Evolutionary conservation across 257 asterid species (phyloP).

Genomic region (Solanum rostratum): DNA sequence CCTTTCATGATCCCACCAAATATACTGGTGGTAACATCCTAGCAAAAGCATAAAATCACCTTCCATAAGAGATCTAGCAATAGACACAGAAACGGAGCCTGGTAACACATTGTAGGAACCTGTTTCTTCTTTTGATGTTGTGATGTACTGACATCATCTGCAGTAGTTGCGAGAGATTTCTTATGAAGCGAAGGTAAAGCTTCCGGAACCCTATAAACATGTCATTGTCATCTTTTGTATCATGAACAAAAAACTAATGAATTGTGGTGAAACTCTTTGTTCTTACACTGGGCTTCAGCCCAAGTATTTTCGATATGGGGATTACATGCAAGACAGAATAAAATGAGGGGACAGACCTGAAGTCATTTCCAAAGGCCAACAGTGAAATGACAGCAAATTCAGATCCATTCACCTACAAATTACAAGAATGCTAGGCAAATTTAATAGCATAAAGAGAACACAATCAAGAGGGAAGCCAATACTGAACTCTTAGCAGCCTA

Average conservation of each 20-base stretch:
- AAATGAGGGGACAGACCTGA: slow-evolving; percentile 42
- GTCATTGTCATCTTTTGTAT: slow-evolving; percentile 9
- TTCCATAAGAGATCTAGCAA: slow-evolving; percentile 8
- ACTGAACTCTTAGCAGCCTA: not conserved
- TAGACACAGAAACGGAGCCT: not conserved
- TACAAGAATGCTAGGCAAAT: not conserved
- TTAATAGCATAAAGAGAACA: not conserved
- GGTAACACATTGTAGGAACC: slow-evolving; percentile 17
- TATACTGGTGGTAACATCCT: slow-evolving; percentile 50
- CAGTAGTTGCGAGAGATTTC: slow-evolving; percentile 55
- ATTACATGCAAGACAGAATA: not conserved
- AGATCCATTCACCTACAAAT: slow-evolving; percentile 60
- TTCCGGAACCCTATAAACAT: slow-evolving; percentile 40
- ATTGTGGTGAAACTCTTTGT: not conserved
- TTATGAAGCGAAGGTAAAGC: slow-evolving; percentile 68
- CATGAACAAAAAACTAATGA: not conserved
- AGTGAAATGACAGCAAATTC: slow-evolving; percentile 76
- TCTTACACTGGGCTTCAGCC: not conserved
- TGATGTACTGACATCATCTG: slow-evolving; percentile 33
- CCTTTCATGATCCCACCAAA: slow-evolving; percentile 72
- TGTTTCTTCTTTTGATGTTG: slow-evolving; percentile 46
- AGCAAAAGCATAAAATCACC: slow-evolving; percentile 13
- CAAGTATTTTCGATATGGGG: not conserved
- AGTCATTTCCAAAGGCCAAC: slow-evolving; percentile 60
- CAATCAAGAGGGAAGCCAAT: not conserved